Conservation (phyloP, 1,284 basidiomycete species). For the Farysia itapuensis region DNA sequence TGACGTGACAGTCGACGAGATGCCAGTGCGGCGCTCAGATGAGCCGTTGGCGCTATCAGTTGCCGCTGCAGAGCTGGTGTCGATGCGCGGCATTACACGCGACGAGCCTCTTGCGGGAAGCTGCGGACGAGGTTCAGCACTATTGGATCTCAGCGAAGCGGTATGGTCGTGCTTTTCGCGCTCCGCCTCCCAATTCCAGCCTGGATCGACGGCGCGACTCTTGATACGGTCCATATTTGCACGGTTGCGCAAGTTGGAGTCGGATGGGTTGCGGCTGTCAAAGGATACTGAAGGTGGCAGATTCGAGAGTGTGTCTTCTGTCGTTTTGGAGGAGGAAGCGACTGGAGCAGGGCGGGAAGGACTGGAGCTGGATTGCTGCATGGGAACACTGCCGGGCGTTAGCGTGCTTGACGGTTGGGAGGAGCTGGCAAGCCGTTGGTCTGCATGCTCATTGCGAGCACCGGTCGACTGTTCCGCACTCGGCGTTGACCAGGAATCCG, state of each 20-base stretch:
- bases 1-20: conserved; percentile 15
- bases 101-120: conserved; percentile 26
- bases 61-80: conserved; percentile 8
- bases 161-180: conserved; percentile 21
- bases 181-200: conserved; percentile 41
- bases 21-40: background rate
- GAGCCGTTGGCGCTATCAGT: background rate
- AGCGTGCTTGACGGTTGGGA: too few species aligned
- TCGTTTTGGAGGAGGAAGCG: too few species aligned
- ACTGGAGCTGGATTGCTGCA: too few species aligned
- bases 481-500: too few species aligned
- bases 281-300: too few species aligned
- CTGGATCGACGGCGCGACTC: conserved; percentile 38
- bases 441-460: too few species aligned
- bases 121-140: conserved; percentile 20
- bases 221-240: conserved; percentile 39
- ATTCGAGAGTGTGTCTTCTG: too few species aligned
- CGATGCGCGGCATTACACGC: conserved; percentile 16
- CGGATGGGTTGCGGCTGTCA: conserved; percentile 3
- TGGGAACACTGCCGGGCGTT: too few species aligned
- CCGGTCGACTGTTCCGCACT: too few species aligned
- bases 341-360: too few species aligned
- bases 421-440: too few species aligned
- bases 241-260: conserved; percentile 15
- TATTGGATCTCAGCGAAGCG: conserved; percentile 23